phyloP scores from a whole-genome alignment of 2,329 filamentous ascomycete genomes.

The Hypoxylon sp. region DNA sequence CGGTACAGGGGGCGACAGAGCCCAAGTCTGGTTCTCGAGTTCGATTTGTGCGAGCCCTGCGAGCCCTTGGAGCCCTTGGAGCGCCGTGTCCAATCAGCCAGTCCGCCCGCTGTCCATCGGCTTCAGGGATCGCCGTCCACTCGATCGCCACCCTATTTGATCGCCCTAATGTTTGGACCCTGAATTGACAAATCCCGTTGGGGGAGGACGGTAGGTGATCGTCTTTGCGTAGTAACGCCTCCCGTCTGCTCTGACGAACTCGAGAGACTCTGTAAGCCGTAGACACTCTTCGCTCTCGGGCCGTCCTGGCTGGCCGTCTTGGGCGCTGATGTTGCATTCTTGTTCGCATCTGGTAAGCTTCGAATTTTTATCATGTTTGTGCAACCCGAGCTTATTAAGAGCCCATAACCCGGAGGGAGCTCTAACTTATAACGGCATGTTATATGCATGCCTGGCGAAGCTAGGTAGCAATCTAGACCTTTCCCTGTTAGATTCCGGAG shows the following conservation, averaged over 20 bases:
- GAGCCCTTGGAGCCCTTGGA: no score
- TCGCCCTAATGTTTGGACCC: constrained; percentile 26
- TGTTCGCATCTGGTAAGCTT: constrained; percentile 14
- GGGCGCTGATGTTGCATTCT: no score
- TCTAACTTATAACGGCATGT: constrained; percentile 22
- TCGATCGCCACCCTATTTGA: constrained; percentile 23
- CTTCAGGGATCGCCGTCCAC: constrained; percentile 13
- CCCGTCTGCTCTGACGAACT: no score
- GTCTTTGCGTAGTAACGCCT: no score
- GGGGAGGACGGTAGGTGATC: neutral
- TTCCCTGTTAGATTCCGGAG: neutral
- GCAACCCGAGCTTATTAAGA: constrained; percentile 4
- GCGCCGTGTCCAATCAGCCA: no score
- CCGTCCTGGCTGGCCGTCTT: no score
- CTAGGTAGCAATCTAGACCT: neutral
- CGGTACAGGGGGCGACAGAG: constrained; percentile 23
- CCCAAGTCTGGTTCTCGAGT: no score
- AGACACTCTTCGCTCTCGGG: neutral
- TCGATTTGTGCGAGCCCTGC: no score
- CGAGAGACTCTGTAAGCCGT: neutral
- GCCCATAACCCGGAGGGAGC: constrained; percentile 4
- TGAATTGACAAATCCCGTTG: constrained; percentile 20
- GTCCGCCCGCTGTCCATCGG: constrained; percentile 25
- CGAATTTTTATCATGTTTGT: neutral
- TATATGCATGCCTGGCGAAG: constrained; percentile 3